Evolutionary conservation across 2,329 filamentous ascomycete species (phyloP), one percentile per base, ranked within the genome.

Genomic region (Aspergillus hiratsukae): DNA sequence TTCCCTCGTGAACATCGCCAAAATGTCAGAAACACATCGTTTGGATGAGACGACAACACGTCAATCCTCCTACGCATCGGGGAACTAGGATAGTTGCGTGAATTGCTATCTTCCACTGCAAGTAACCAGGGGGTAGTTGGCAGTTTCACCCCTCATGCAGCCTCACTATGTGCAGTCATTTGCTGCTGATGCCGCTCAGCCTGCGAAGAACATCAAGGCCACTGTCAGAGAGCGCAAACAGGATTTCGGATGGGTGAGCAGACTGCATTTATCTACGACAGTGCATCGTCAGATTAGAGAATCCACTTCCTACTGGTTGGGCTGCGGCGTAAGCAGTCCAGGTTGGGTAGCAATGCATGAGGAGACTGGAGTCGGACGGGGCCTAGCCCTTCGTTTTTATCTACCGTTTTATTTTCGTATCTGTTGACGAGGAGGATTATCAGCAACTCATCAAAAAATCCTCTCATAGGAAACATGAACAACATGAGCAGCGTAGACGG

Each of bases 321-420:
- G 21, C 40, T 28, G 51, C 35, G 27, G 14, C 23, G 48, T 49
- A 31, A 55, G 57, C 54, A 55, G 53, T 48, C 62, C 64, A 67
- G 58, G 64, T 72, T 72, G 69, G 70, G 70, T 64, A 72, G 66
- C 69, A 69, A 68, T 69, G 66, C 66, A 63, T 60, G 23, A 46
- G 21, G 43, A 23, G 21, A 49, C 19, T 11, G 17, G 5, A 21
- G 27, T 19, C 23, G 25, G 23, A 9, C 25, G 14, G 25, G 4
- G 46, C 25, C 46, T 45, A 23, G 41, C 41, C 40, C 41, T 23
- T 45, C n/a, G 25, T 11, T 46, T 45, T 14, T 46, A 46, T 46
- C 17, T 46, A 21, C 11, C 3, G 7, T 46, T 46, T 46, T 8
- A 17, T 46, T 25, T 23, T 46, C 23, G 41, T 8, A 27, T 17